Percentiles rank a stretch among this genome's conserved stretches.
Evolutionary conservation across 768 basidiomycete genomes (phyloP).

Genomic region (Calocera viscosa): DNA sequence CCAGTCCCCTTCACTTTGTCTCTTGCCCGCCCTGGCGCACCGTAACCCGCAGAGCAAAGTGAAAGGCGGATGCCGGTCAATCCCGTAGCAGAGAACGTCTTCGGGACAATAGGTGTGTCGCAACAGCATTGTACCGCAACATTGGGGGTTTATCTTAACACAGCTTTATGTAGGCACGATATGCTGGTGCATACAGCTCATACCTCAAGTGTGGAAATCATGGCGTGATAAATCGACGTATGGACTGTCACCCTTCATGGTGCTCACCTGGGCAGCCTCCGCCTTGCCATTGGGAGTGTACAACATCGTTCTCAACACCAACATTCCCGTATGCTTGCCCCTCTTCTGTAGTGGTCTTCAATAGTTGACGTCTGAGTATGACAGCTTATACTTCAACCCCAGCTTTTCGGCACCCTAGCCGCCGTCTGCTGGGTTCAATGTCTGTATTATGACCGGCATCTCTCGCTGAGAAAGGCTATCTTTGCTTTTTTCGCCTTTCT

Average conservation of each 20-base stretch:
- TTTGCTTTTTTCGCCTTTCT: conserved; percentile 22
- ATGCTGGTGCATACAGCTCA: conserved; percentile 25
- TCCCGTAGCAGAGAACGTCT: background rate
- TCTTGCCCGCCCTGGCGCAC: background rate
- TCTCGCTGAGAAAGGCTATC: conserved; percentile 21
- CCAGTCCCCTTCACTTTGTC: no score
- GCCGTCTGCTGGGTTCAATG: conserved; percentile 60
- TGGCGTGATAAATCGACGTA: conserved; percentile 54
- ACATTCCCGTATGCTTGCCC: conserved; percentile 22
- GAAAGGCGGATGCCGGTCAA: background rate
- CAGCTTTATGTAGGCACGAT: background rate
- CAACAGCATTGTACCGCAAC: background rate
- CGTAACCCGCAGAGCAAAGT: background rate
- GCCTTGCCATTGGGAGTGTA: conserved; percentile 55
- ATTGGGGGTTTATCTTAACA: background rate
- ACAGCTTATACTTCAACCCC: conserved; percentile 56
- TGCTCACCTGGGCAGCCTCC: conserved; percentile 54
- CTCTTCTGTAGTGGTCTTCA: background rate
- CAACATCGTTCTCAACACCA: conserved; percentile 49
- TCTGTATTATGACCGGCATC: conserved; percentile 46
- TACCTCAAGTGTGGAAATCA: conserved; percentile 66
- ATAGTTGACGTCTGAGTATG: conserved; percentile 26
- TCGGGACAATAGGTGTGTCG: background rate
- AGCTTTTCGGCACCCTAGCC: conserved; percentile 43
- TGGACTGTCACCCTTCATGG: conserved; percentile 54